Conservation (phyloP, 345 rosid species). For the Aethionema arabicum region DNA sequence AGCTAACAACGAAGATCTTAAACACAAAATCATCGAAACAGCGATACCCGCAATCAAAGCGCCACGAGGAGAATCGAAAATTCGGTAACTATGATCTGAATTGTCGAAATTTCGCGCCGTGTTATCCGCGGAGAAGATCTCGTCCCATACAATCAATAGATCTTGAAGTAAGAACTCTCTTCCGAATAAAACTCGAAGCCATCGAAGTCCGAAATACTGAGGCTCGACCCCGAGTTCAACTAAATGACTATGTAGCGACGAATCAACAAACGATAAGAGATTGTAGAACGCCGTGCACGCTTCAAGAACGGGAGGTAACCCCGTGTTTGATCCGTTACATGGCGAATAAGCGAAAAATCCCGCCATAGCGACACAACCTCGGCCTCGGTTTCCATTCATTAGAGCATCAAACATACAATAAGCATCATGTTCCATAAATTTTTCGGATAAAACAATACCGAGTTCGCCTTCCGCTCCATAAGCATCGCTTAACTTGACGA, state of each 20-base stretch:
- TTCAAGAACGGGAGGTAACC: conserved; percentile 84
- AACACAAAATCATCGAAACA: conserved; percentile 78
- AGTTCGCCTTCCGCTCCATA: conserved; percentile 99
- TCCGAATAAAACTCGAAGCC: conserved; percentile 92
- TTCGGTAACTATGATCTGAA: conserved; percentile 44
- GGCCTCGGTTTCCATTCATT: conserved; percentile 76
- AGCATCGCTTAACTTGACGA: conserved; percentile 73
- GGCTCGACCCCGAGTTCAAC: conserved; percentile 96
- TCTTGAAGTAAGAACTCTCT: conserved; percentile 78
- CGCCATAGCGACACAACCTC: conserved; percentile 80
- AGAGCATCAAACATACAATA: conserved; percentile 96
- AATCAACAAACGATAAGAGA: conserved; percentile 72
- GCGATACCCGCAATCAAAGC: conserved; percentile 73
- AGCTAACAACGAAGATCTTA: conserved; percentile 86
- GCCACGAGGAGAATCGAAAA: conserved; percentile 72
- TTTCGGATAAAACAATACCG: conserved; percentile 91
- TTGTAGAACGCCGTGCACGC: conserved; percentile 80
- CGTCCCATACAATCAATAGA: conserved; percentile 90
- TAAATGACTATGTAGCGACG: conserved; percentile 83
- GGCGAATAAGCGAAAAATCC: conserved; percentile 71
- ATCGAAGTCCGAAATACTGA: conserved; percentile 92
- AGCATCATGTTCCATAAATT: conserved; percentile 97
- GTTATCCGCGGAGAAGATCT: conserved; percentile 75
- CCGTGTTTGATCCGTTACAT: conserved; percentile 51
- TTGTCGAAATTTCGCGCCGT: conserved; percentile 30